Conservation (phyloP, 164 flowering plant species). For the Piper betle region DNA sequence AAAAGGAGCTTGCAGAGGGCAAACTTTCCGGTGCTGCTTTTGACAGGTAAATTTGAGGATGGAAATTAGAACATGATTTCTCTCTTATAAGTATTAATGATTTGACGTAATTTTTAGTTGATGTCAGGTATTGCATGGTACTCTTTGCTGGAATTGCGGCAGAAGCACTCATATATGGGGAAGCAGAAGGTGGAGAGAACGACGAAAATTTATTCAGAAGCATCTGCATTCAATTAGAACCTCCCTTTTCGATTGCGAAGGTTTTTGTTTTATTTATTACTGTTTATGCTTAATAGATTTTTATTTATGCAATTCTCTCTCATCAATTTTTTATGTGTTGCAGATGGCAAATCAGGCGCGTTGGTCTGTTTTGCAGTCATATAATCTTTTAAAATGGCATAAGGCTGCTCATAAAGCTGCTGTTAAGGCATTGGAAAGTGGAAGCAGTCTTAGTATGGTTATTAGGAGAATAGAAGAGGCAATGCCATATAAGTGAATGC, state of each 20-base stretch:
- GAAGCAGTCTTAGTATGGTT: constrained; percentile 56
- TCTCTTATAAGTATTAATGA: background rate
- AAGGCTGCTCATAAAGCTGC: constrained; percentile 69
- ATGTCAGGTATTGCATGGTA: constrained; percentile 83
- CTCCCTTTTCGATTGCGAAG: constrained; percentile 73
- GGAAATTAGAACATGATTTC: no score
- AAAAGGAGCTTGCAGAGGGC: constrained; percentile 76
- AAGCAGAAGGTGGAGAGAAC: constrained; percentile 97
- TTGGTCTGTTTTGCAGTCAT: constrained; percentile 89
- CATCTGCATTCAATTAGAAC: constrained; percentile 61
- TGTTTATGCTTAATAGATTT: background rate
- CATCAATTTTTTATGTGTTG: background rate
- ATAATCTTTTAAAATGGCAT: constrained; percentile 90
- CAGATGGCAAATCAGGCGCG: constrained; percentile 98
- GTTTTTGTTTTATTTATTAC: constrained; percentile 16
- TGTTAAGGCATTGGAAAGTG: constrained; percentile 71
- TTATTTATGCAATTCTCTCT: background rate
- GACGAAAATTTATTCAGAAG: constrained; percentile 88
- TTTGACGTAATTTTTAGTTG: background rate
- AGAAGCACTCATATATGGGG: constrained; percentile 93
- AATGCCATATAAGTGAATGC: constrained; percentile 31
- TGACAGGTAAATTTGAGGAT: constrained; percentile 40
- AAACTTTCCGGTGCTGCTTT: constrained; percentile 63
- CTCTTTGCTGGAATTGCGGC: constrained; percentile 98
- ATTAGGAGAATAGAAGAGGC: constrained; percentile 77